Conservation (phyloP, 805 yeast genomes). For the Candida oleophila region DNA sequence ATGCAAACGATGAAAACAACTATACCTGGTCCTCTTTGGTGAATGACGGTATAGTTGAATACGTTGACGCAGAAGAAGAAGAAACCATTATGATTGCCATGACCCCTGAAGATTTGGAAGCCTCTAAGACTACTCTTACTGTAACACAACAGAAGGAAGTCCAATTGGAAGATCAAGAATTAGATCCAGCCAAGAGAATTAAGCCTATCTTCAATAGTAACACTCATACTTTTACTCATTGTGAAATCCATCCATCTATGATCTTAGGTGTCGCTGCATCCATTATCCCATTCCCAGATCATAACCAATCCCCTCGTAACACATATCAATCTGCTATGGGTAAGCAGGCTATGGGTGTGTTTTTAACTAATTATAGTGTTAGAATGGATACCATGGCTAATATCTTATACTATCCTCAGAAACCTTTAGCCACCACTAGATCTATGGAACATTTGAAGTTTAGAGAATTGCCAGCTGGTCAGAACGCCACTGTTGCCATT, state of each 20-base stretch:
- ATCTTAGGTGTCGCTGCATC: conserved; percentile 98
- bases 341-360: conserved; percentile 99
- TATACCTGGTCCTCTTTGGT: conserved; percentile 87
- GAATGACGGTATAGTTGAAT: conserved; percentile 86
- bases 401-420: conserved; percentile 94
- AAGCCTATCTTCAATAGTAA: conserved; percentile 57
- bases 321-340: conserved; percentile 99
- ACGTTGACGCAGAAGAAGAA: conserved; percentile 98
- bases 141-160: conserved; percentile 44
- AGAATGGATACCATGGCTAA: conserved; percentile 99
- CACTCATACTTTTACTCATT: conserved; percentile 88
- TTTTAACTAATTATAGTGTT: conserved; percentile 88
- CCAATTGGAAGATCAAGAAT: conserved; percentile 43
- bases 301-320: conserved; percentile 98
- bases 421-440: conserved; percentile 96
- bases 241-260: conserved; percentile 99
- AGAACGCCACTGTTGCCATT: conserved; percentile 97
- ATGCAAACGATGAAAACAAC: conserved; percentile 43
- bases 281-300: conserved; percentile 99
- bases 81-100: conserved; percentile 98
- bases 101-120: conserved; percentile 95
- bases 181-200: conserved; percentile 83
- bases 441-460: conserved; percentile 97
- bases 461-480: conserved; percentile 98
- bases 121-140: conserved; percentile 45